phyloP scores from a whole-genome alignment of 345 rosid genomes.

The Erodium maritimum region DNA sequence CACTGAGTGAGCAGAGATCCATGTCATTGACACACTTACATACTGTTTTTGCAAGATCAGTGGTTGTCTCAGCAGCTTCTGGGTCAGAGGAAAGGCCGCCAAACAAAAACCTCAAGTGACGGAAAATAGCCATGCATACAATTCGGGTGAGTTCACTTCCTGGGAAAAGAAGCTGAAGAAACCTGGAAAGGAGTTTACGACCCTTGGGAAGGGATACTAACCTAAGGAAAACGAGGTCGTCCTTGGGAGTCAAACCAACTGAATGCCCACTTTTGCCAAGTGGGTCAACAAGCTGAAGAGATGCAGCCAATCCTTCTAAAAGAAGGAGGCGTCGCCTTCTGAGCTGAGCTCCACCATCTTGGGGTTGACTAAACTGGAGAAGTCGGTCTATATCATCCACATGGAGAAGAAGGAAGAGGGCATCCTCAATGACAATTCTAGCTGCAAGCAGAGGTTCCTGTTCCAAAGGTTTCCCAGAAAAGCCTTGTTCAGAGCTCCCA shows the following conservation, averaged over 20 bases:
- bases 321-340: slow-evolving; percentile 58
- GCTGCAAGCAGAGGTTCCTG: slow-evolving; percentile 97
- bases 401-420: slow-evolving; percentile 58
- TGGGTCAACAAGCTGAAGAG: slow-evolving; percentile 90
- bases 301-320: slow-evolving; percentile 75
- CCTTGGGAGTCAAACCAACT: too few relatives aligned
- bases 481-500: slow-evolving; percentile 45
- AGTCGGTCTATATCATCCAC: slow-evolving; percentile 80
- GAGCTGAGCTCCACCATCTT: slow-evolving; percentile 75
- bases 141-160: slow-evolving; percentile 77
- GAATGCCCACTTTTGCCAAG: slow-evolving; percentile 50
- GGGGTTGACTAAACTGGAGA: slow-evolving; percentile 54
- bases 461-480: slow-evolving; percentile 67
- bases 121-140: slow-evolving; percentile 87
- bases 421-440: slow-evolving; percentile 81
- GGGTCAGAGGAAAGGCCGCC: slow-evolving; percentile 66
- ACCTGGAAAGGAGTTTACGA: slow-evolving; percentile 50
- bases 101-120: slow-evolving; percentile 77
- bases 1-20: slow-evolving; percentile 84
- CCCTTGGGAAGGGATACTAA: slow-evolving; percentile 79
- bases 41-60: slow-evolving; percentile 51
- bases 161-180: slow-evolving; percentile 67
- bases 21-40: slow-evolving; percentile 53
- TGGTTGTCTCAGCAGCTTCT: slow-evolving; percentile 51
- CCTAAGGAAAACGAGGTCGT: slow-evolving; percentile 71